Conservation (phyloP, 2,329 filamentous ascomycete genomes). For the Polychaeton citri region DNA sequence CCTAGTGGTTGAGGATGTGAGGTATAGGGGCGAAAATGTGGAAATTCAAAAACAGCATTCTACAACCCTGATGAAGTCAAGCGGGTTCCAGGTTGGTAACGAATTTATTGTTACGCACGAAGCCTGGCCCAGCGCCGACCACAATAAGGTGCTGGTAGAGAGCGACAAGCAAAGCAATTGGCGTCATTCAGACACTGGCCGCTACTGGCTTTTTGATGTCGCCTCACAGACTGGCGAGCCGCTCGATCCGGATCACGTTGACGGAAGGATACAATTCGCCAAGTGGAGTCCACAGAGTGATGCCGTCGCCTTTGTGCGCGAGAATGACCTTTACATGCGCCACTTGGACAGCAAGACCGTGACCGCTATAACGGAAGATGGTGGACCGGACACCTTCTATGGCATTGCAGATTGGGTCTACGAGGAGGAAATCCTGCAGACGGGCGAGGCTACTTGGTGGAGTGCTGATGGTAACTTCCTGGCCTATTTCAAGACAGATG, state of each 20-base stretch:
- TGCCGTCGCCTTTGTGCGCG: constrained; percentile 73
- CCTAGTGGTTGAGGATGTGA: constrained; percentile 77
- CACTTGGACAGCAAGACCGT: constrained; percentile 47
- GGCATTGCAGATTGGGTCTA: constrained; percentile 97
- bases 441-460: constrained; percentile 88
- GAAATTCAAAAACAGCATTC: constrained; percentile 35
- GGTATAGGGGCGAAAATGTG: constrained; percentile 35
- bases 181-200: constrained; percentile 75
- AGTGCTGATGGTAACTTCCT: constrained; percentile 77
- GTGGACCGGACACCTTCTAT: constrained; percentile 81
- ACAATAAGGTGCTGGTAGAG: constrained; percentile 75
- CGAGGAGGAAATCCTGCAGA: constrained; percentile 70
- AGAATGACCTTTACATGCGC: constrained; percentile 83
- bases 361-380: constrained; percentile 69
- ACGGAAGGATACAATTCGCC: constrained; percentile 64
- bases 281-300: constrained; percentile 81
- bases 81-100: constrained; percentile 47
- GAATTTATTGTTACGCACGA: constrained; percentile 43
- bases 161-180: constrained; percentile 64
- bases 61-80: constrained; percentile 61
- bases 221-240: constrained; percentile 63
- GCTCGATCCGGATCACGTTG: constrained; percentile 54
- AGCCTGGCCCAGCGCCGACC: constrained; percentile 65
- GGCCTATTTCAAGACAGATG: constrained; percentile 86
- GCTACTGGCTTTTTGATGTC: constrained; percentile 90